Conservation (phyloP, 768 basidiomycete genomes). For the Tylopilus sp. region DNA sequence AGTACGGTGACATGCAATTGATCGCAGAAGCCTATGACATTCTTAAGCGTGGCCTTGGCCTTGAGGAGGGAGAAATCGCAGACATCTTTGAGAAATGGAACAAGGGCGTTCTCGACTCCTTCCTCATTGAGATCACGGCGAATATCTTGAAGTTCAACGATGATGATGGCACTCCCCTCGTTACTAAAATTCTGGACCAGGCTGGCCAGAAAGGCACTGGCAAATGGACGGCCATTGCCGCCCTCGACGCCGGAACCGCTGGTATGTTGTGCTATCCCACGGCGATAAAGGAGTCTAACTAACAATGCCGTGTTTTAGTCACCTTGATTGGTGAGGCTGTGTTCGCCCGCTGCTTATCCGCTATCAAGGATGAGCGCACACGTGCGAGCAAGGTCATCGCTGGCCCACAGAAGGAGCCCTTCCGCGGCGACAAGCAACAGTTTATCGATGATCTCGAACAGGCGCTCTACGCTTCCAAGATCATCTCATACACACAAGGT, state of each 20-base stretch:
- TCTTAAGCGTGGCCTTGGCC: slow-evolving; percentile 91
- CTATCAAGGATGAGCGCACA: slow-evolving; percentile 93
- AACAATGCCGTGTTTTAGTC: slow-evolving; percentile 48
- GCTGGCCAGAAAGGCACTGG: slow-evolving; percentile 99
- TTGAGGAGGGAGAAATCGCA: slow-evolving; percentile 85
- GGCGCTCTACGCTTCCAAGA: slow-evolving; percentile 98
- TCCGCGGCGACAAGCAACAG: slow-evolving; percentile 97
- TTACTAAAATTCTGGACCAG: slow-evolving; percentile 91
- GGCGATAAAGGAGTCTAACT: slow-evolving; percentile 3
- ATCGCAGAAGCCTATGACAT: slow-evolving; percentile 99
- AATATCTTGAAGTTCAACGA: slow-evolving; percentile 98
- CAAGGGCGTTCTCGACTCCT: slow-evolving; percentile 98
- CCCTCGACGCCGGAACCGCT: slow-evolving; percentile 86
- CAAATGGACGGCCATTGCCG: slow-evolving; percentile 98
- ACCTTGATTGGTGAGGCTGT: slow-evolving; percentile 99
- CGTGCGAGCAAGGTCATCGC: slow-evolving; percentile 89
- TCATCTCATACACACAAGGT: slow-evolving; percentile 99
- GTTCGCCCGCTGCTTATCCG: slow-evolving; percentile 96
- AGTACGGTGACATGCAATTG: slow-evolving; percentile 99
- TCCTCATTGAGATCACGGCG: slow-evolving; percentile 97
- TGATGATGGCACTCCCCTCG: slow-evolving; percentile 87
- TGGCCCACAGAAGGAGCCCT: slow-evolving; percentile 88
- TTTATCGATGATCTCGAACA: slow-evolving; percentile 99
- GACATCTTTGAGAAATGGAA: slow-evolving; percentile 95
- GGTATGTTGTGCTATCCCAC: slow-evolving; percentile 44